phyloP scores from a whole-genome alignment of 2,329 filamentous ascomycete species.

The Aureobasidium uvarum region DNA sequence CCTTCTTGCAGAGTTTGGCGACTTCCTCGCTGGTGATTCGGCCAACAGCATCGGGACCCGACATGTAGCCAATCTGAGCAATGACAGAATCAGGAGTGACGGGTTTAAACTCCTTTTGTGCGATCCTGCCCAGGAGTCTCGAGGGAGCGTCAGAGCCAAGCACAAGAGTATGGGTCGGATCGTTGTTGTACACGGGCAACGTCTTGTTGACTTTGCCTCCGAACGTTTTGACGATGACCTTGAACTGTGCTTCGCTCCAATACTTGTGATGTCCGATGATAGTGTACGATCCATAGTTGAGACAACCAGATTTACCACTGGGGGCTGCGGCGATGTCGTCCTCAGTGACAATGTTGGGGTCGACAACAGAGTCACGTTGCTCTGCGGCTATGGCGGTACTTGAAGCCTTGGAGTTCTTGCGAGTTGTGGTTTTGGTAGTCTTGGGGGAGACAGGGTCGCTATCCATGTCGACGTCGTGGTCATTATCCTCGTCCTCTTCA shows the following conservation, averaged over 20 bases:
- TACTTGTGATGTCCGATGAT: slow-evolving; percentile 27
- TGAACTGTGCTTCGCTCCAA: slow-evolving; percentile 23
- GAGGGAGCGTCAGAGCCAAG: slow-evolving; percentile 23
- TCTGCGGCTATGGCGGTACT: neutral
- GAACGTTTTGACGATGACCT: slow-evolving; percentile 25
- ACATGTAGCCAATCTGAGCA: neutral
- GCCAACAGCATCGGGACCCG: neutral
- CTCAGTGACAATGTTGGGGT: neutral
- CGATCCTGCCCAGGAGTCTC: neutral
- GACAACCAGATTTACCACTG: slow-evolving; percentile 12
- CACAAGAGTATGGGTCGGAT: slow-evolving; percentile 24
- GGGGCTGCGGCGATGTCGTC: slow-evolving; percentile 21
- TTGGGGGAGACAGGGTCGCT: neutral
- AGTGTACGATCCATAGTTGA: slow-evolving; percentile 20
- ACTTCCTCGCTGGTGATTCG: neutral
- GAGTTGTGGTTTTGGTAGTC: neutral
- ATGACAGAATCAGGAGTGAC: neutral
- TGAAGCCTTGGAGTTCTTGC: neutral
- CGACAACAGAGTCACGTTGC: neutral
- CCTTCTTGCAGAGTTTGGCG: slow-evolving; percentile 10
- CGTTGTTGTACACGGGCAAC: slow-evolving; percentile 2
- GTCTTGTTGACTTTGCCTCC: slow-evolving; percentile 26
- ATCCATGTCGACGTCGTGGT: neutral
- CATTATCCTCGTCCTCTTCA: neutral
- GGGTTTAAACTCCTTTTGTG: neutral